A percentile compares a stretch with the other conserved stretches of the same genome.
phyloP scores from a whole-genome alignment of 2,329 filamentous ascomycete genomes.

The Aspergillus aculeatinus region DNA sequence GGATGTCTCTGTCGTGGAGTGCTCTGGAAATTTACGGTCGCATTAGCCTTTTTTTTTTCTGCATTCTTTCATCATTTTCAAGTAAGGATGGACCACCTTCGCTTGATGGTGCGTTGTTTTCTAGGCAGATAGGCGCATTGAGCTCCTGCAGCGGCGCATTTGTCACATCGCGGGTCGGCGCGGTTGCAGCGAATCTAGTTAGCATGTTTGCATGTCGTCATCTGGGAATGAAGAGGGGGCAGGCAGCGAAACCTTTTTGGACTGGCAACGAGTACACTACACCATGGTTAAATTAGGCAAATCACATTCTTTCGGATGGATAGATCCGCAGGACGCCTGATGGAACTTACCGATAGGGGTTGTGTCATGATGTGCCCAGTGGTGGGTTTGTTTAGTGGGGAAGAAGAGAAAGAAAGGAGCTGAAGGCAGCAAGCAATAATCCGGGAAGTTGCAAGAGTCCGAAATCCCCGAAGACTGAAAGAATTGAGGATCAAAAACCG shows the following conservation, averaged over 20 bases:
- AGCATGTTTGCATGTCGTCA: too few relatives aligned
- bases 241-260: slow-evolving; percentile 15
- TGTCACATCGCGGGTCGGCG: slow-evolving; percentile 20
- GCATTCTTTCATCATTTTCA: too few relatives aligned
- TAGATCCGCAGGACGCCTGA: background rate
- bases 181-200: slow-evolving; percentile 22
- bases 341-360: slow-evolving; percentile 11
- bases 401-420: background rate
- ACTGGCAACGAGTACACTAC: slow-evolving; percentile 20
- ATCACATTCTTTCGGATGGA: background rate
- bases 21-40: background rate
- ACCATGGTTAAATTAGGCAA: background rate
- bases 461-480: background rate
- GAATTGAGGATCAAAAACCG: background rate
- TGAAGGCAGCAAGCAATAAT: background rate
- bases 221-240: too few relatives aligned
- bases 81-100: slow-evolving; percentile 2
- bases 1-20: slow-evolving; percentile 9
- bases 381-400: background rate
- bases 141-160: slow-evolving; percentile 14
- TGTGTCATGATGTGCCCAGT: background rate
- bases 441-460: background rate
- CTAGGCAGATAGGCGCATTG: slow-evolving; percentile 19
- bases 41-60: background rate
- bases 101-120: slow-evolving; percentile 14